These are phyloP conservation scores for Epichloe gansuensis DNA, from an alignment of 2,329 filamentous ascomycete genomes.

Conservation along the genomic window DNA sequence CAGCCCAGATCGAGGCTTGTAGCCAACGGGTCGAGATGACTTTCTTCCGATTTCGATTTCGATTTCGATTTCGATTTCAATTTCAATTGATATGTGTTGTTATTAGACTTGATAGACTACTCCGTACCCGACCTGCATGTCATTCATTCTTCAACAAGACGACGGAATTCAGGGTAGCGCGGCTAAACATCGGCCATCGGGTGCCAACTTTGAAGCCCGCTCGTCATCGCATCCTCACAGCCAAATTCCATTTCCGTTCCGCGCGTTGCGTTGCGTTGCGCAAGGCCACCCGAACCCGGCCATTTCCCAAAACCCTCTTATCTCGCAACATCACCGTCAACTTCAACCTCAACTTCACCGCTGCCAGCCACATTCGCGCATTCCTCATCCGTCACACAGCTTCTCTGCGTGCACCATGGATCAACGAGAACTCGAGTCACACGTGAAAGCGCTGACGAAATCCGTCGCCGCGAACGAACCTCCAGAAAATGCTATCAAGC, in stretches of 20 bases:
- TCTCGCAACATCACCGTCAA: background rate
- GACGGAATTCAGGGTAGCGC: background rate
- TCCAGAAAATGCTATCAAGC: constrained; percentile 53
- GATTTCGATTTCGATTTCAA: too few species aligned
- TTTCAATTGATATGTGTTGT: background rate
- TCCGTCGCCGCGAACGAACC: constrained; percentile 66
- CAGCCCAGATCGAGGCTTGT: too few species aligned
- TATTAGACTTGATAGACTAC: too few species aligned
- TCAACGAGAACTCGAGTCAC: constrained; percentile 65
- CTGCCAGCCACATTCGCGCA: background rate
- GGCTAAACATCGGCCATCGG: constrained; percentile 4
- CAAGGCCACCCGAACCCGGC: background rate
- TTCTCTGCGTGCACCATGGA: constrained; percentile 45
- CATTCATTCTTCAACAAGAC: too few species aligned
- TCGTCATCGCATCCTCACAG: background rate
- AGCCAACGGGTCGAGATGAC: too few species aligned
- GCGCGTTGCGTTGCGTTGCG: background rate
- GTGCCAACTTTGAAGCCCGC: background rate
- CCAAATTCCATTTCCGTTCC: background rate
- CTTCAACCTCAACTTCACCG: background rate
- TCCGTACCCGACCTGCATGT: too few species aligned
- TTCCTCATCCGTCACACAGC: background rate
- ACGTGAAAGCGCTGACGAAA: constrained; percentile 70
- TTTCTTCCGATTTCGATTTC: too few species aligned
- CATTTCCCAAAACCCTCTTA: background rate